Conservation (phyloP, 345 rosid species). For the Acer saccharum region DNA sequence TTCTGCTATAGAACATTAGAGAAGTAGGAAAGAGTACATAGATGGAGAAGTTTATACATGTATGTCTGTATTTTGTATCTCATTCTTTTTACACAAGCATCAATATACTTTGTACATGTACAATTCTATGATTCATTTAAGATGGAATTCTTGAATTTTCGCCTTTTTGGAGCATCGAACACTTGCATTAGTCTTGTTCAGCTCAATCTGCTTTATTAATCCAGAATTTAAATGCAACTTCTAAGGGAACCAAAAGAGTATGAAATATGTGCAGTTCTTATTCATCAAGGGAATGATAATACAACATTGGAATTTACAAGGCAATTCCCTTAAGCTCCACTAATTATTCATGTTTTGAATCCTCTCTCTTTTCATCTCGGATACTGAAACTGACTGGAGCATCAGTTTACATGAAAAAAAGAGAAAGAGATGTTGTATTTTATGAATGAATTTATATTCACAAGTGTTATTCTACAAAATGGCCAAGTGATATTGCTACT, state of each 20-base stretch:
- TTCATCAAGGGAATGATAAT: background rate
- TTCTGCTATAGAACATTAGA: background rate
- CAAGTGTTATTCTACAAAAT: constrained; percentile 1
- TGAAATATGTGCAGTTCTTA: background rate
- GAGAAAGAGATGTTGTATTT: background rate
- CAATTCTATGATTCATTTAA: background rate
- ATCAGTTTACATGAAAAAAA: background rate
- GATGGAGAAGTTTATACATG: constrained; percentile 9
- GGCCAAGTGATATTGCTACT: constrained; percentile 22
- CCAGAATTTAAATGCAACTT: background rate
- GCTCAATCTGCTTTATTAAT: no score
- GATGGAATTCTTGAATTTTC: background rate
- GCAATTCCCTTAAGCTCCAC: no score
- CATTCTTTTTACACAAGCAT: constrained; percentile 8
- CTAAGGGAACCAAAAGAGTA: background rate
- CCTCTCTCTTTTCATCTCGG: background rate
- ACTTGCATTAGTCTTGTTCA: background rate
- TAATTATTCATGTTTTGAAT: no score
- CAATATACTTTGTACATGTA: background rate
- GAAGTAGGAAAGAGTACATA: background rate
- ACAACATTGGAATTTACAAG: background rate
- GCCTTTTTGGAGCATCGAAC: background rate
- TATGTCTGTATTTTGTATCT: background rate
- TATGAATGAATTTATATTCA: constrained; percentile 30
- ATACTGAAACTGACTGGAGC: background rate